Evolutionary conservation across 2,329 filamentous ascomycete genomes (phyloP), one percentile per base, ranked within the genome.

Genomic region (Biscogniauxia sp.): DNA sequence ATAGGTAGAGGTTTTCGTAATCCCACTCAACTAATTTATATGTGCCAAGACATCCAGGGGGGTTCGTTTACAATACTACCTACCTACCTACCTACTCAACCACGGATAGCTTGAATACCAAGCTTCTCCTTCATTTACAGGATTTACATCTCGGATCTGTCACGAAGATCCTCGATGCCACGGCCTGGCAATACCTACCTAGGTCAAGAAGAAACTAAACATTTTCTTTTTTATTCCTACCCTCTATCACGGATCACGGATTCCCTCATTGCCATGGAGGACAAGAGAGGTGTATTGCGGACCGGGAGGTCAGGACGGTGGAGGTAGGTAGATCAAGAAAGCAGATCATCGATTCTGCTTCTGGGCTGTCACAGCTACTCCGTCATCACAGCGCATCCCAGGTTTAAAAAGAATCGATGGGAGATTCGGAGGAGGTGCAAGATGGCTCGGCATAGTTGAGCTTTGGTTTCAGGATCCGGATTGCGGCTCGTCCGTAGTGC

Each of bases 381-480:
- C 55, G 55, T 60, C 60, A 56, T 57, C 63, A 57, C 61, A 23
- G 59, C 54, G 57, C 49, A 45, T 45, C 5, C 15, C 37, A 5
- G 17, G 37, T 13, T 45, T 45, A 9, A 37, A 25, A 19, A 37
- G 52, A 19, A 23, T 28, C 28, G 60, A 56, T 61, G 55, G 56
- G 20, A 60, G 52, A 60, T 58, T 57, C 52, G 58, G 55, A 20
- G 28, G 41, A 63, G 11, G 28, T 45, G 54, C 19, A 50, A 50
- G 7, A 50, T 26, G 53, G 41, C 57, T 56, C 66, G 69, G 68
- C 63, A 69, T 65, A 60, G 62, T 58, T 20, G 62, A 23, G 53
- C 60, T 56, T 32, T 58, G 66, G 71, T 73, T 73, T 73, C 71
- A 72, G 65, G 55, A 52, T 61, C 68, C 70, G 71, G 71, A 54